These are phyloP conservation scores for Globisporangium camurandrum DNA, from an alignment of 352 stramenopile species.

Conservation along the genomic window DNA sequence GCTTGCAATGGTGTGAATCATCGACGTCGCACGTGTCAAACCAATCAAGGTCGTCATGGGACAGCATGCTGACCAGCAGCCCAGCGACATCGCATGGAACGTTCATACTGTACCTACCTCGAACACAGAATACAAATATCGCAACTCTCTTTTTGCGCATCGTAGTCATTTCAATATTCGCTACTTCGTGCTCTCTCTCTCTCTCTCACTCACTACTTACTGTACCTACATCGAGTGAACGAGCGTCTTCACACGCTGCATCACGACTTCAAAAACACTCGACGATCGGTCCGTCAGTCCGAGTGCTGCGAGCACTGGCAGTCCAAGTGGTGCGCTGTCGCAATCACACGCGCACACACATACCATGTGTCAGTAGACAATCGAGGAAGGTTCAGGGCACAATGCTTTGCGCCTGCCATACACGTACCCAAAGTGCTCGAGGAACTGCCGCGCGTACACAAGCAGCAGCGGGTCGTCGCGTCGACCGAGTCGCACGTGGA, in stretches of 20 bases:
- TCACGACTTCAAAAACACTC: slow-evolving; percentile 61
- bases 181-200: background rate
- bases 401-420: background rate
- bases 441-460: slow-evolving; percentile 76
- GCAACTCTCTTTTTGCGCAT: too few species aligned
- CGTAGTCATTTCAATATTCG: too few species aligned
- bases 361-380: too few species aligned
- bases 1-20: too few species aligned
- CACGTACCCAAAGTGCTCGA: slow-evolving; percentile 76
- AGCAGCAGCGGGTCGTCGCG: slow-evolving; percentile 77
- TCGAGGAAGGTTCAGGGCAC: background rate
- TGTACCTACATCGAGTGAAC: slow-evolving; percentile 5
- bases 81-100: too few species aligned
- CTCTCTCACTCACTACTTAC: background rate
- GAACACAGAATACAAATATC: too few species aligned
- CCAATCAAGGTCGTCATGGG: too few species aligned
- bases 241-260: slow-evolving; percentile 52
- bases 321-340: slow-evolving; percentile 43
- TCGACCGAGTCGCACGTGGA: slow-evolving; percentile 64
- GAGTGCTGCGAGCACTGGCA: slow-evolving; percentile 65
- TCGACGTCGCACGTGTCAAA: too few species aligned
- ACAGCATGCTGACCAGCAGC: too few species aligned
- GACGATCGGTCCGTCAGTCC: slow-evolving; percentile 75
- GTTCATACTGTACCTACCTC: too few species aligned
- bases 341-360: too few species aligned